These are phyloP conservation scores for Penicillium sp. DNA, from an alignment of 2,329 filamentous ascomycete species.

Conservation along the genomic window DNA sequence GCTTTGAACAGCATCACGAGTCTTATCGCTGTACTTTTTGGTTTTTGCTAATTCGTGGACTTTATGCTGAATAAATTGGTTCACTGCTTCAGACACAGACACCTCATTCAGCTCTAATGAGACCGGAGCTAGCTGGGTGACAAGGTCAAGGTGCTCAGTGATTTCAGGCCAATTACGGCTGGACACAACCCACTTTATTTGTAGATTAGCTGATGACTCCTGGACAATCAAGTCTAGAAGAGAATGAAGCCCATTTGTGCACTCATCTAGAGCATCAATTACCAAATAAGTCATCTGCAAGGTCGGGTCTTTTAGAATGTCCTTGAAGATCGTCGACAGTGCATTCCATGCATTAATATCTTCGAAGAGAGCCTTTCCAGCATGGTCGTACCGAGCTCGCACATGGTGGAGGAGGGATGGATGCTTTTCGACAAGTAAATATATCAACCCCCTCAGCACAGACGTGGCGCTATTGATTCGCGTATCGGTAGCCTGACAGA, in stretches of 20 bases:
- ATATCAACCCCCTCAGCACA: conserved; percentile 33
- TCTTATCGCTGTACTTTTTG: background rate
- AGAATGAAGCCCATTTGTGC: background rate
- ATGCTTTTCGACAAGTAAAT: conserved; percentile 9
- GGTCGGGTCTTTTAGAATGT: conserved; percentile 1
- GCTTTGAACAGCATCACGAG: background rate
- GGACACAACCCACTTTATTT: conserved; percentile 10
- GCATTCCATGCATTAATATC: conserved; percentile 7
- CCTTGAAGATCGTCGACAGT: background rate
- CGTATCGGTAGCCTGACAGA: conserved; percentile 35
- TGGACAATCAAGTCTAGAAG: conserved; percentile 3
- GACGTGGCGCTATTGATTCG: conserved; percentile 30
- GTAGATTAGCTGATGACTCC: background rate
- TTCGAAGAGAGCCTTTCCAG: conserved; percentile 6
- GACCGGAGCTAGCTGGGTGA: background rate
- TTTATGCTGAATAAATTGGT: conserved; percentile 1
- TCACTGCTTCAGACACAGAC: conserved; percentile 1
- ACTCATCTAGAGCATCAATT: conserved; percentile 13
- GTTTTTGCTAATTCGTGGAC: background rate
- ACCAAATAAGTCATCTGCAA: conserved; percentile 4
- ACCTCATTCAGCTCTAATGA: conserved; percentile 3
- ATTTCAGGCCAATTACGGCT: conserved; percentile 5
- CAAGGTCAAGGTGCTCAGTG: background rate
- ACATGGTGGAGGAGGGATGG: conserved; percentile 4
- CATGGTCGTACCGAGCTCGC: conserved; percentile 4